These are phyloP conservation scores for Ceraceosorus guamensis DNA, from an alignment of 1,284 basidiomycete species.

Conservation along the genomic window DNA sequence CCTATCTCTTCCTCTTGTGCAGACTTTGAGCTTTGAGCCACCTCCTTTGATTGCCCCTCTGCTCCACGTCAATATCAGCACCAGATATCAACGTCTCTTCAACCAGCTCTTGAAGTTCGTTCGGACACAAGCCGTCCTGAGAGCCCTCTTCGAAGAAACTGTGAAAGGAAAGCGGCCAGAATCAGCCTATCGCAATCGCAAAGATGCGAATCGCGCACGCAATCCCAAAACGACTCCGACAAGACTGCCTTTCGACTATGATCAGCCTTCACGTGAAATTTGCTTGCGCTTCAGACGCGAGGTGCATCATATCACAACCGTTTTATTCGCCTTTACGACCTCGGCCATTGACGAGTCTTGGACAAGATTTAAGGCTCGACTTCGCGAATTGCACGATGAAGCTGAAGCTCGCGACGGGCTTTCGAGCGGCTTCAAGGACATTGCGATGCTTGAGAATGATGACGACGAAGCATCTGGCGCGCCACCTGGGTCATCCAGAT, in stretches of 20 bases:
- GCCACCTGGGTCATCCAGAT: not conserved
- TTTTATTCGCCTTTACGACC: constrained; percentile 12
- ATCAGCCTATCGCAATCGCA: constrained; percentile 10
- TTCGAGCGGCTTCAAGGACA: constrained; percentile 8
- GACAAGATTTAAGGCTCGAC: constrained; percentile 3
- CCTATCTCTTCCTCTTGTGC: too few species aligned
- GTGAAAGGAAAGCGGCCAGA: constrained; percentile 13
- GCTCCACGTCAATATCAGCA: constrained; percentile 21
- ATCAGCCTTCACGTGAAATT: not conserved
- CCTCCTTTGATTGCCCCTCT: constrained; percentile 32
- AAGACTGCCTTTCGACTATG: not conserved
- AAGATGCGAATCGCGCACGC: constrained; percentile 19
- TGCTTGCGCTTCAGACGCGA: constrained; percentile 11
- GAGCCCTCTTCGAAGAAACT: constrained; percentile 10
- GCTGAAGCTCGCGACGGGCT: constrained; percentile 6
- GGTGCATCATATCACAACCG: constrained; percentile 8
- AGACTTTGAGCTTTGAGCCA: constrained; percentile 27
- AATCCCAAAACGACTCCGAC: not conserved
- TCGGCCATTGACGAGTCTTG: constrained; percentile 7
- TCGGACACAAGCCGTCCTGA: constrained; percentile 23
- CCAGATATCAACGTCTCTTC: constrained; percentile 29
- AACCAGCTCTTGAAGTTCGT: constrained; percentile 28
- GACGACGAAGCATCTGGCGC: constrained; percentile 13
- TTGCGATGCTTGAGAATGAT: constrained; percentile 16
- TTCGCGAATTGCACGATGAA: constrained; percentile 12